Percentiles rank a stretch among this genome's conserved stretches.
Evolutionary conservation across 2,329 filamentous ascomycete species (phyloP).

Genomic region (Cyphellophora attinorum): DNA sequence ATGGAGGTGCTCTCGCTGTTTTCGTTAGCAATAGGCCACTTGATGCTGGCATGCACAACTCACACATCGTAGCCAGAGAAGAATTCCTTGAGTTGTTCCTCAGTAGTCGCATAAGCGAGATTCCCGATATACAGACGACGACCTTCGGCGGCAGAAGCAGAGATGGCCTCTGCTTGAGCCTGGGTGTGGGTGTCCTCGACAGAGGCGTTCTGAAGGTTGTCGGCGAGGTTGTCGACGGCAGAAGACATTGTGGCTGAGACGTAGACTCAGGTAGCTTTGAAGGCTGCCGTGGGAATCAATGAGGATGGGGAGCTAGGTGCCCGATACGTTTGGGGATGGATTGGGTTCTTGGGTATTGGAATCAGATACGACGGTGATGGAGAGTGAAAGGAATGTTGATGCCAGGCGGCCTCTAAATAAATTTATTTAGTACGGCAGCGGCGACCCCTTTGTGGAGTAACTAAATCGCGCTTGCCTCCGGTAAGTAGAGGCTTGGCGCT

Average conservation of each 20-base stretch:
- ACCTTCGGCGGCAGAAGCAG: slow-evolving; percentile 95
- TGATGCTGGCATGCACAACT: slow-evolving; percentile 37
- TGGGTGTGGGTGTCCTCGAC: slow-evolving; percentile 53
- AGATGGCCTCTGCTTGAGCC: slow-evolving; percentile 78
- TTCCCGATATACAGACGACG: slow-evolving; percentile 99
- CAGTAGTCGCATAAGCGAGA: slow-evolving; percentile 99
- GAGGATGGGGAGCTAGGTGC: slow-evolving; percentile 77
- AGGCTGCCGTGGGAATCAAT: slow-evolving; percentile 39
- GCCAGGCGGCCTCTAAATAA: too few relatives aligned
- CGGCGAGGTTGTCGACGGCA: slow-evolving; percentile 59
- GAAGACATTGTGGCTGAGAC: slow-evolving; percentile 64
- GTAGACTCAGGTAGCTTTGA: slow-evolving; percentile 53
- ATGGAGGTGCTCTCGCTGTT: slow-evolving; percentile 94
- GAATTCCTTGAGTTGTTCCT: slow-evolving; percentile 99
- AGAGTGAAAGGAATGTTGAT: too few relatives aligned
- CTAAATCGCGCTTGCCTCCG: too few relatives aligned
- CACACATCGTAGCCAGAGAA: slow-evolving; percentile 99
- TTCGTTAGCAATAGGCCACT: slow-evolving; percentile 18
- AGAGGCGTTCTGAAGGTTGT: slow-evolving; percentile 57
- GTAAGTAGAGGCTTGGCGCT: too few relatives aligned
- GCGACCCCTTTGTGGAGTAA: too few relatives aligned
- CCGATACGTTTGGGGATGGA: slow-evolving; percentile 36
- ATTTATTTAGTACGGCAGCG: too few relatives aligned
- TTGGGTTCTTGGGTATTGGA: too few relatives aligned
- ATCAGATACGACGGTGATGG: too few relatives aligned